A percentile compares a stretch with the other conserved stretches of the same genome.
These are phyloP conservation scores for Nakazawaea wyomingensis DNA, from an alignment of 805 yeast species.

Conservation along the genomic window DNA sequence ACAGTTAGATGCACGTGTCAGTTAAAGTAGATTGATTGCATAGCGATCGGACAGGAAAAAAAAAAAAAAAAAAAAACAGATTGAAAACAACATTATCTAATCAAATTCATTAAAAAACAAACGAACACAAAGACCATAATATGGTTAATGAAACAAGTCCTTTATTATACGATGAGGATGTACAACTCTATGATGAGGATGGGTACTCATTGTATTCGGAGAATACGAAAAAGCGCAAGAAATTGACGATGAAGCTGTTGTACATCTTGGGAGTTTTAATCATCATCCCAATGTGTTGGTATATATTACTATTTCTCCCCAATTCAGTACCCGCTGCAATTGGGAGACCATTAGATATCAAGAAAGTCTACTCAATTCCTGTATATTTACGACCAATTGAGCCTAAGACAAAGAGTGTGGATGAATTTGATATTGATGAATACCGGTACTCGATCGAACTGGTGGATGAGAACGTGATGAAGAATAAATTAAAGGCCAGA, in stretches of 20 bases:
- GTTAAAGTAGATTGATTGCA: too few relatives aligned
- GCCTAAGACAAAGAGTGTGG: slow-evolving; percentile 13
- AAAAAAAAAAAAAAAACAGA: background rate
- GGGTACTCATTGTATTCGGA: slow-evolving; percentile 11
- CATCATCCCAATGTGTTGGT: slow-evolving; percentile 21
- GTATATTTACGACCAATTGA: slow-evolving; percentile 27
- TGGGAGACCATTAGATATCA: slow-evolving; percentile 20
- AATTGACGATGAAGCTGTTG: slow-evolving; percentile 10
- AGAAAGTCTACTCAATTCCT: slow-evolving; percentile 16
- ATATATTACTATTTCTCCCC: slow-evolving; percentile 25
- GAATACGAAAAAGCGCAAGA: slow-evolving; percentile 8
- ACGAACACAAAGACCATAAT: too few relatives aligned
- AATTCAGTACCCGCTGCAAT: slow-evolving; percentile 27
- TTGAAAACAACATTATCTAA: background rate
- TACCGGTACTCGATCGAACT: slow-evolving; percentile 18
- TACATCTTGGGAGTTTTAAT: slow-evolving; percentile 14
- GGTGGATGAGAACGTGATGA: background rate
- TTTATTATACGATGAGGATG: slow-evolving; percentile 5
- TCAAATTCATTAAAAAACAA: too few relatives aligned
- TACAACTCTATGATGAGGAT: slow-evolving; percentile 17
- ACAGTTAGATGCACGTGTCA: too few relatives aligned
- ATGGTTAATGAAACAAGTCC: slow-evolving; percentile 7
- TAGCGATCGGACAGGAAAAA: too few relatives aligned
- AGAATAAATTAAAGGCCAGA: slow-evolving; percentile 13
- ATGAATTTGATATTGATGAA: slow-evolving; percentile 15